Evolutionary conservation across 2,329 filamentous ascomycete genomes (phyloP), one percentile per base, ranked within the genome.

Genomic region (Pestalotiopsis sp.): DNA sequence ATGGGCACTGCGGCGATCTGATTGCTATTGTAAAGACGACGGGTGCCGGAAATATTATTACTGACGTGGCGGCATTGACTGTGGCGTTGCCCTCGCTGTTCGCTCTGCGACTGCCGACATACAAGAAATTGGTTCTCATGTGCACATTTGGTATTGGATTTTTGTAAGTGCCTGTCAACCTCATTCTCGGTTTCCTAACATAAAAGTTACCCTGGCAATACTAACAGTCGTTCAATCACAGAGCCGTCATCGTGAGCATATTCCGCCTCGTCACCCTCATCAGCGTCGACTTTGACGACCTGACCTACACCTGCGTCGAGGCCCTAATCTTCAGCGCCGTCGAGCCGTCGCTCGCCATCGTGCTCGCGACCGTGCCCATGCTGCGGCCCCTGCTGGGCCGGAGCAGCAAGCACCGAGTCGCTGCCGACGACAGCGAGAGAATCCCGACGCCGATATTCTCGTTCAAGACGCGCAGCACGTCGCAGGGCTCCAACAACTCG

Each of bases 41-140:
- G 1, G 65, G 68, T 4, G 61, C 27, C 17, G 20, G 63, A 17
- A 69, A 69, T 13, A n/a, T 66, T n/a, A 17, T 66, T 13, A 69
- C 68, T n/a, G 65, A 69, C 40, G 17, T 69, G 12, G 41, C 63
- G 38, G 68, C 63, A 11, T 40, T 68, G 12, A 41, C 65, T 14
- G 36, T 69, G 20, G 41, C 66, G 1, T 31, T 69, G 13, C 65
- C 65, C 25, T 60, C 49, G 2, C n/a, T 67, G 12, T 65, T 40
- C 40, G 38, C 36, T 27, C 56, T 68, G 5, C 49, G 59, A 41
- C 36, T 66, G 2, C 61, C 67, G 4, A 20, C 23, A 1, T 49
- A 66, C 20, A 61, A 68, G 57, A 61, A 56, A 6, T n/a, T 41
- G 2, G 67, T 68, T 1, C 63, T 68, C 41, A 40, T 68, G 11